phyloP scores from a whole-genome alignment of 176 grass and related monocot genomes.

The Oryza coarctata region DNA sequence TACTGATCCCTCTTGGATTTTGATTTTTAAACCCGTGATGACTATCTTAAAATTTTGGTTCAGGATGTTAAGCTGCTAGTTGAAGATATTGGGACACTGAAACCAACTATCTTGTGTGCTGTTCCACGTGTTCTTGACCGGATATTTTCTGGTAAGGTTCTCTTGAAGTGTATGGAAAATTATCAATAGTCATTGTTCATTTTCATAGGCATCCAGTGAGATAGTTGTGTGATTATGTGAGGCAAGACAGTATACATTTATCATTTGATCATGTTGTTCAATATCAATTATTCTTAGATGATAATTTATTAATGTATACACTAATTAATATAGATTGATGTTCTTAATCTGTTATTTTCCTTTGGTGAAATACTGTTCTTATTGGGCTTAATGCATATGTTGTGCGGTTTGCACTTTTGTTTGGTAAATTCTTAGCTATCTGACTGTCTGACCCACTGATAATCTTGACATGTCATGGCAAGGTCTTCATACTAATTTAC shows the following conservation, averaged over 20 bases:
- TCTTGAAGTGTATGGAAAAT: slow-evolving; percentile 14
- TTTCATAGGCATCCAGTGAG: not conserved
- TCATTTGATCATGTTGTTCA: slow-evolving; percentile 3
- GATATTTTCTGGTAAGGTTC: slow-evolving; percentile 82
- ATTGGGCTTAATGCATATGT: not conserved
- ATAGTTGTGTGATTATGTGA: slow-evolving; percentile 17
- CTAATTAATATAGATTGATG: not conserved
- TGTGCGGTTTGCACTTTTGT: not conserved
- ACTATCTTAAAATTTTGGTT: slow-evolving; percentile 35
- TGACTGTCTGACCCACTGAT: not conserved
- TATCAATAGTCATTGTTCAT: not conserved
- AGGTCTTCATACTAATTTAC: slow-evolving; percentile 4
- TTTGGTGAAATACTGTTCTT: not conserved
- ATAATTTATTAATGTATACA: not conserved
- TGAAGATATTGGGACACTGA: slow-evolving; percentile 85
- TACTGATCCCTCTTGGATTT: slow-evolving; percentile 21
- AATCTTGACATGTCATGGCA: slow-evolving; percentile 9
- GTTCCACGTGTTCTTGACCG: slow-evolving; percentile 96
- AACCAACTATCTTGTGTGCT: slow-evolving; percentile 91
- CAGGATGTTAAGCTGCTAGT: slow-evolving; percentile 92
- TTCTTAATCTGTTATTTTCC: slow-evolving; percentile 6
- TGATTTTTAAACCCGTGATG: slow-evolving; percentile 19
- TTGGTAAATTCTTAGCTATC: not conserved
- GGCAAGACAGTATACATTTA: not conserved
- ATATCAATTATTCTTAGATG: not conserved